These are phyloP conservation scores for Colletotrichum tofieldiae DNA, from an alignment of 2,329 filamentous ascomycete genomes.

Conservation along the genomic window DNA sequence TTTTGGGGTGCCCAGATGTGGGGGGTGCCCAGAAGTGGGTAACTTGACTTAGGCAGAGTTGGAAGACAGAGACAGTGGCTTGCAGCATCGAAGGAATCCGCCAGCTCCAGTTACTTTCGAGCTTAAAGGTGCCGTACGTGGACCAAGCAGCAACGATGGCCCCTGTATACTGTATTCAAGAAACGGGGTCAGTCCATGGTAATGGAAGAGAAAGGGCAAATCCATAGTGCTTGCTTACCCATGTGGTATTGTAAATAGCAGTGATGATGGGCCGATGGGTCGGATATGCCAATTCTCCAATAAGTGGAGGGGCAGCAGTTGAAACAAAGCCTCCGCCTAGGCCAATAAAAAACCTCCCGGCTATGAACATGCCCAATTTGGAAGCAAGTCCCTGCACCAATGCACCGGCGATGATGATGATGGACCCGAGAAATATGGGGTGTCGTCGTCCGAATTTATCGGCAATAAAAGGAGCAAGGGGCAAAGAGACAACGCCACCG, in stretches of 20 bases:
- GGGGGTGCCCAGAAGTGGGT: too few relatives aligned
- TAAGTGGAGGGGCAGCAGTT: conserved; percentile 52
- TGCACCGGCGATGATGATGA: conserved; percentile 50
- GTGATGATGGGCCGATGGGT: conserved; percentile 53
- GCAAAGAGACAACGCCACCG: conserved; percentile 48
- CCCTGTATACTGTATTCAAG: conserved; percentile 40
- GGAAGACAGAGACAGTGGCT: conserved; percentile 56
- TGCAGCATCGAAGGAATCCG: conserved; percentile 71
- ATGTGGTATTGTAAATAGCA: conserved; percentile 50
- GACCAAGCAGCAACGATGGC: conserved; percentile 67
- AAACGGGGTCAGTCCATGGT: too few relatives aligned
- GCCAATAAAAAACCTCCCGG: conserved; percentile 51
- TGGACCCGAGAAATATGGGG: conserved; percentile 48
- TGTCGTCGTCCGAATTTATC: conserved; percentile 49
- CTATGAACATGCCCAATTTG: conserved; percentile 50
- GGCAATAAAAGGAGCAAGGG: conserved; percentile 54
- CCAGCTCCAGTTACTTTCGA: conserved; percentile 65
- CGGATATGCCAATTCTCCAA: conserved; percentile 54
- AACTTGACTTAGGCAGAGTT: conserved; percentile 65
- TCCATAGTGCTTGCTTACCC: conserved; percentile 16
- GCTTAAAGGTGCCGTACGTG: conserved; percentile 57
- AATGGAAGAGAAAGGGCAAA: too few relatives aligned
- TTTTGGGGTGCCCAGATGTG: too few relatives aligned
- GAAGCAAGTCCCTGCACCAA: conserved; percentile 49
- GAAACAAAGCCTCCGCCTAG: conserved; percentile 50